Evolutionary conservation across 768 basidiomycete genomes (phyloP), one percentile per base, ranked within the genome.

Genomic region (Mycena galericulata): DNA sequence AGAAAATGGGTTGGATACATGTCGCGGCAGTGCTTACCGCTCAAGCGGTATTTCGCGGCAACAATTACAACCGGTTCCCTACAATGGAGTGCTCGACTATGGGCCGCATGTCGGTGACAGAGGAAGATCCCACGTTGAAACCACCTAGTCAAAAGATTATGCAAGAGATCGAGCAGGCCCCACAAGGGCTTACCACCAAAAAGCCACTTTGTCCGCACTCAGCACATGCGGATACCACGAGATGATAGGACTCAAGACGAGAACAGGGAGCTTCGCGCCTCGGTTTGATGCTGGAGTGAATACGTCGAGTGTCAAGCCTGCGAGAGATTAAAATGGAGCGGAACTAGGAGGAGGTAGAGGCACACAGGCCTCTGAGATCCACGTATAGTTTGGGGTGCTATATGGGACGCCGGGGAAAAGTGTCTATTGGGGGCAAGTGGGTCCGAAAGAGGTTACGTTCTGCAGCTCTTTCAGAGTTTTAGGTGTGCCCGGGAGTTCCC

Each of bases 41-140:
- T 76, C 1, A 80, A 7, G 10, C 82, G 80, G 67, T 83, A 83
- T 64, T 84, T 85, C 27, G 80, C 75, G 7, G 81, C 79, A 9
- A 84, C 84, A 24, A 78, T 81, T 14, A 85, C 72, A 2, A 79
- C 71, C 11, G 83, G 82, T 50, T 82, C 69, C 1, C 68, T 17
- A 66, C 68, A 27, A 82, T 70, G 0, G 79, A 78, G 15, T 78
- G 75, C 20, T 78, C 71, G 7, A 84, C 78, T n/a, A 81, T 69
- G 10, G 72, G 27, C 1, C 71, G 59, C 7, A 78, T 77, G 15
- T 63, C 67, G 20, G 71, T 73, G n/a, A 62, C 60, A 12, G 72
- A 65, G 20, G 77, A 67, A 45, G 72, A 73, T 9, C 82, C 81
- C 5, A 69, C 7, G 55, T 79, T 74, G 57, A 81, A 84, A n/a